Evolutionary conservation across 495 filamentous ascomycete species (phyloP).

Genomic region (Xylaria intraflava): DNA sequence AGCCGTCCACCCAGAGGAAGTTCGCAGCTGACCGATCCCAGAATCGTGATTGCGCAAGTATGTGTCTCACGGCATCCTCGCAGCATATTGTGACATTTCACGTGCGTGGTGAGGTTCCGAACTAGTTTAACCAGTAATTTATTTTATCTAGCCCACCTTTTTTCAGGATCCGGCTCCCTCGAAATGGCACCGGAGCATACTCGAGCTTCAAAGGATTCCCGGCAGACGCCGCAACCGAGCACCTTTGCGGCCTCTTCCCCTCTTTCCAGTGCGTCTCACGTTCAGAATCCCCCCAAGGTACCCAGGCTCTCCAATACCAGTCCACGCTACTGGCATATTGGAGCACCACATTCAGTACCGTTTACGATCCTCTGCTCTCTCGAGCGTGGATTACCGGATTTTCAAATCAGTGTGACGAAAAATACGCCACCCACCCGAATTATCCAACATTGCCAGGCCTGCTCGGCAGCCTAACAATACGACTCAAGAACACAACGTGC

Average conservation of each 20-base stretch:
- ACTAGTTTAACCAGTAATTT: not conserved
- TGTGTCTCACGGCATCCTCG: slow-evolving; percentile 8
- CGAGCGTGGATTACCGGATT: too few relatives aligned
- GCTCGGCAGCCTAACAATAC: slow-evolving; percentile 1
- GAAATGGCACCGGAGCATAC: not conserved
- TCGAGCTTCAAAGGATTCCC: not conserved
- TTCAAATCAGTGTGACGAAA: too few relatives aligned
- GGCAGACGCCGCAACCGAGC: not conserved
- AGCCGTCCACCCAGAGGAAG: not conserved
- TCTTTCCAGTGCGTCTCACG: not conserved
- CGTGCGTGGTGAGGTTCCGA: not conserved
- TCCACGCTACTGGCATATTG: too few relatives aligned
- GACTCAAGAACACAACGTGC: slow-evolving; percentile 6
- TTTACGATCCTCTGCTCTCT: not conserved
- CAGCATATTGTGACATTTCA: slow-evolving; percentile 9
- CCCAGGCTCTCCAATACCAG: not conserved
- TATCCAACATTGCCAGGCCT: too few relatives aligned
- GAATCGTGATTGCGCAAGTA: not conserved
- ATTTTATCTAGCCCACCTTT: not conserved
- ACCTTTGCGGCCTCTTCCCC: not conserved
- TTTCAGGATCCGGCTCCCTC: not conserved
- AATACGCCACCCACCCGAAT: too few relatives aligned
- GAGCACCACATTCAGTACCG: not conserved
- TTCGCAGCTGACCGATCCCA: not conserved
- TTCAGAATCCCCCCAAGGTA: not conserved